Conservation (phyloP, 495 filamentous ascomycete genomes). For the Penicillium soppii region DNA sequence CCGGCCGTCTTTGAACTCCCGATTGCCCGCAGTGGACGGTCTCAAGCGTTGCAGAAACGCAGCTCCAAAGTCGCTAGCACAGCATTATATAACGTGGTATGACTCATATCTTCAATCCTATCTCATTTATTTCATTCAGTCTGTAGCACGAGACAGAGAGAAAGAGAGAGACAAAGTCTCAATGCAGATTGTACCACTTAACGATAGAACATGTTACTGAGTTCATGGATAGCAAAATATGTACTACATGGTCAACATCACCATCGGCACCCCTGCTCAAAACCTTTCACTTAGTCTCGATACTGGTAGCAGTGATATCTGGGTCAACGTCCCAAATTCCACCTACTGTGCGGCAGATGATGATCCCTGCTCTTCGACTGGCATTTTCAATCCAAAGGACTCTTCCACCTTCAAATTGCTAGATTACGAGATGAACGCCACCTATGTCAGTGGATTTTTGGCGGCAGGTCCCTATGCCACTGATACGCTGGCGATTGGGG, state of each 20-base stretch:
- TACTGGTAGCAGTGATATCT: conserved; percentile 80
- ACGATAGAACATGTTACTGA: conserved; percentile 4
- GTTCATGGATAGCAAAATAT: conserved; percentile 43
- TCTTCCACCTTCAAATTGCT: conserved; percentile 71
- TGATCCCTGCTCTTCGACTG: conserved; percentile 46
- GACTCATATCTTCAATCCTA: neutral
- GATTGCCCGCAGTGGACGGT: conserved; percentile 41
- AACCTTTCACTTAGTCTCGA: conserved; percentile 62
- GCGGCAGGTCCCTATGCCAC: conserved; percentile 74
- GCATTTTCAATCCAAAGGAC: conserved; percentile 54
- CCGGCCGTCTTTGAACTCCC: conserved; percentile 50
- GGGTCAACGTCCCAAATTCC: conserved; percentile 42
- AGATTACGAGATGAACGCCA: conserved; percentile 70
- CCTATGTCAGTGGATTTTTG: conserved; percentile 73
- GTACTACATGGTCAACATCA: conserved; percentile 65
- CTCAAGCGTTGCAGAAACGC: conserved; percentile 28
- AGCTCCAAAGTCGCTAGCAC: conserved; percentile 33
- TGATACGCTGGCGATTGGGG: conserved; percentile 68
- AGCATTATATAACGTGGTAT: conserved; percentile 16
- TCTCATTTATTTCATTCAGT: neutral
- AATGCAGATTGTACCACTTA: too few relatives aligned
- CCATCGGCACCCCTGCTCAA: conserved; percentile 65
- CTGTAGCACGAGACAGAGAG: neutral
- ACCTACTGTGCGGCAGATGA: conserved; percentile 20
- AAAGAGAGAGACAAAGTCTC: neutral